phyloP scores from a whole-genome alignment of 2,329 filamentous ascomycete genomes.

The Eutypella sp. region DNA sequence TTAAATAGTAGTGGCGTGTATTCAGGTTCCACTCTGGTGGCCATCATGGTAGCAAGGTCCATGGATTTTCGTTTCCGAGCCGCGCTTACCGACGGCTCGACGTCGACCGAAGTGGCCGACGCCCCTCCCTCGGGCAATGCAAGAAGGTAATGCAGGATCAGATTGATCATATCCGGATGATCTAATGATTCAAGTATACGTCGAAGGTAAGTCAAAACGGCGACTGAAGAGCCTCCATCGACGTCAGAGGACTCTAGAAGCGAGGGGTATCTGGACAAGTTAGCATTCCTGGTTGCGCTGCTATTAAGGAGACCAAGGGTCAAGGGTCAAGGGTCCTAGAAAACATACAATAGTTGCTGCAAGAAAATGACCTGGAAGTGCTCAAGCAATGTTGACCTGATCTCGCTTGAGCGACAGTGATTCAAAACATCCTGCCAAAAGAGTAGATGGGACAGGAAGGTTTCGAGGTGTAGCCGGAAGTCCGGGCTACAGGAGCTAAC shows the following conservation, averaged over 20 bases:
- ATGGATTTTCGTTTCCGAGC: constrained; percentile 82
- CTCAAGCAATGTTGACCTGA: constrained; percentile 88
- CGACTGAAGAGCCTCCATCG: constrained; percentile 92
- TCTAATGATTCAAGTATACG: constrained; percentile 88
- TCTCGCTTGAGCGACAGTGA: constrained; percentile 86
- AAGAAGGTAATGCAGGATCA: constrained; percentile 87
- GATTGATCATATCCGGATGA: constrained; percentile 88
- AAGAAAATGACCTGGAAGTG: constrained; percentile 97
- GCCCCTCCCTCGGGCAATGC: constrained; percentile 62
- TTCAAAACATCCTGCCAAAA: constrained; percentile 99
- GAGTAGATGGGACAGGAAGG: constrained; percentile 87
- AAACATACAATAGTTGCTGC: constrained; percentile 77
- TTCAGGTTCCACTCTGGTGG: constrained; percentile 66
- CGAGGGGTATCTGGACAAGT: constrained; percentile 71
- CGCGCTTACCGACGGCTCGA: constrained; percentile 55
- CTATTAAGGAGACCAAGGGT: too few species aligned
- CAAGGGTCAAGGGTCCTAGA: not conserved
- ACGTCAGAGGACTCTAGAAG: constrained; percentile 94
- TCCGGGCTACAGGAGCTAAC: constrained; percentile 69
- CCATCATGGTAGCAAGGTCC: constrained; percentile 76
- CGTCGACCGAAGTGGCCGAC: constrained; percentile 28
- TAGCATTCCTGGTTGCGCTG: too few species aligned
- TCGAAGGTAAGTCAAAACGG: constrained; percentile 87
- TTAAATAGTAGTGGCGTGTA: constrained; percentile 86
- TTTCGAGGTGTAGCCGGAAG: constrained; percentile 82